These are phyloP conservation scores for Lenwebbia sp. DNA, from an alignment of 345 rosid genomes.

Conservation along the genomic window DNA sequence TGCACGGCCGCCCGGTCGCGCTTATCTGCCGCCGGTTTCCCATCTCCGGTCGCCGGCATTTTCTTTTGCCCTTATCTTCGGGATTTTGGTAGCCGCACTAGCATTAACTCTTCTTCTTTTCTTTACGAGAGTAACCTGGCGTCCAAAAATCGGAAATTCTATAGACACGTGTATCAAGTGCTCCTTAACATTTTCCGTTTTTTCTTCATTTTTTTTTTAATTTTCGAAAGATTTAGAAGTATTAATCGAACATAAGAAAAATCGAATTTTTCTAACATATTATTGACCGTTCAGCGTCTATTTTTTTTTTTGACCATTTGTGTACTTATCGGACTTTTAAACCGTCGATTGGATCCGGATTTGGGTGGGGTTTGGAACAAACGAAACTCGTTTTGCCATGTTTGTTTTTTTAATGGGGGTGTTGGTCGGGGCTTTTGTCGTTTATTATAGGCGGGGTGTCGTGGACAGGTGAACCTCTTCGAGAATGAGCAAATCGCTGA, in stretches of 20 bases:
- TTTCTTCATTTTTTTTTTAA: too few species aligned
- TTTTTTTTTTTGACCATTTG: background rate
- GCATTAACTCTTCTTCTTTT: background rate
- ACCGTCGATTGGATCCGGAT: background rate
- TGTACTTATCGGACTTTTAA: background rate
- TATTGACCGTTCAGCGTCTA: too few species aligned
- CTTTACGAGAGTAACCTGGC: background rate
- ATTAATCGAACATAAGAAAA: too few species aligned
- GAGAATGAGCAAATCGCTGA: background rate
- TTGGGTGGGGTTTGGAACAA: background rate
- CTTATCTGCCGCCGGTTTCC: background rate
- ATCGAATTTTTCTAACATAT: too few species aligned
- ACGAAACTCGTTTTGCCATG: background rate
- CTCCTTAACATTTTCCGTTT: background rate
- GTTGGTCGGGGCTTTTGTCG: background rate
- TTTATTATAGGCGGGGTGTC: background rate
- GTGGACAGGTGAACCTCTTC: background rate
- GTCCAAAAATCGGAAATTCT: background rate
- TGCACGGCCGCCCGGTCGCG: background rate
- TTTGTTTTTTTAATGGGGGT: background rate
- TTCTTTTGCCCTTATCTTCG: background rate
- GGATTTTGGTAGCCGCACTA: background rate
- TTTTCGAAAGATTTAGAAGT: too few species aligned
- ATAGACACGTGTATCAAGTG: too few species aligned
- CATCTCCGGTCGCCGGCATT: background rate